phyloP scores from a whole-genome alignment of 2,329 filamentous ascomycete species.

The Amphichorda felina region DNA sequence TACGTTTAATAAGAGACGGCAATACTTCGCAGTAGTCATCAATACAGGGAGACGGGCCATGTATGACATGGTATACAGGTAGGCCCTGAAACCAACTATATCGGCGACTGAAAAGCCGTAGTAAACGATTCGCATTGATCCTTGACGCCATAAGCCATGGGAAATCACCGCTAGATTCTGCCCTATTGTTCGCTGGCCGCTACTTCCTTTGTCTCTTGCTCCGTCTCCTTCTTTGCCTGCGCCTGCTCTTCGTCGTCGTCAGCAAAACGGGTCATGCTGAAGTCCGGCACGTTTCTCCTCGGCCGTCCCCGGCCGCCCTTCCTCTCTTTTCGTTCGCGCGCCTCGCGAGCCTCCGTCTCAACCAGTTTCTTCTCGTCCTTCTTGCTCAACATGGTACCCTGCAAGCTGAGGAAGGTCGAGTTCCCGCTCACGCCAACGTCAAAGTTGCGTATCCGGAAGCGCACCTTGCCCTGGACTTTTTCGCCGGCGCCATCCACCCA shows the following conservation, averaged over 20 bases:
- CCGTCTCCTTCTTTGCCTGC: conserved; percentile 8
- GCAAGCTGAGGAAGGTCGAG: conserved; percentile 72
- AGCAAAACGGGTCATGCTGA: conserved; percentile 43
- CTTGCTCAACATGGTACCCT: conserved; percentile 71
- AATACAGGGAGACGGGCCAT: no score
- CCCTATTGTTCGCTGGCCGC: not conserved
- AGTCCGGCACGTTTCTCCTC: conserved; percentile 33
- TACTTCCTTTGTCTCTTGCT: conserved; percentile 7
- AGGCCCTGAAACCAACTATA: no score
- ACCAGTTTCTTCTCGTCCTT: conserved; percentile 51
- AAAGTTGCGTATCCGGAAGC: conserved; percentile 74
- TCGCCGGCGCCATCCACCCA: conserved; percentile 64
- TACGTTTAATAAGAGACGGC: no score
- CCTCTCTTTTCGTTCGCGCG: conserved; percentile 20
- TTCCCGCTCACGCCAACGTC: conserved; percentile 66
- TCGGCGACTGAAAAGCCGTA: no score
- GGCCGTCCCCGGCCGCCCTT: conserved; percentile 15
- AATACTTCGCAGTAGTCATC: no score
- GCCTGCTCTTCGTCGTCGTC: conserved; percentile 30
- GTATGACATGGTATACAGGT: no score
- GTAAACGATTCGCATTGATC: no score
- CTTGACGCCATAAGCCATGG: not conserved
- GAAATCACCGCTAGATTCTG: not conserved
- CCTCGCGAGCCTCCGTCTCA: conserved; percentile 29
- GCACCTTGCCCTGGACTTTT: conserved; percentile 57